A percentile compares a stretch with the other conserved stretches of the same genome.
These are phyloP conservation scores for Bonia amplexicaulis DNA, from an alignment of 176 grass and related monocot species.

Conservation along the genomic window DNA sequence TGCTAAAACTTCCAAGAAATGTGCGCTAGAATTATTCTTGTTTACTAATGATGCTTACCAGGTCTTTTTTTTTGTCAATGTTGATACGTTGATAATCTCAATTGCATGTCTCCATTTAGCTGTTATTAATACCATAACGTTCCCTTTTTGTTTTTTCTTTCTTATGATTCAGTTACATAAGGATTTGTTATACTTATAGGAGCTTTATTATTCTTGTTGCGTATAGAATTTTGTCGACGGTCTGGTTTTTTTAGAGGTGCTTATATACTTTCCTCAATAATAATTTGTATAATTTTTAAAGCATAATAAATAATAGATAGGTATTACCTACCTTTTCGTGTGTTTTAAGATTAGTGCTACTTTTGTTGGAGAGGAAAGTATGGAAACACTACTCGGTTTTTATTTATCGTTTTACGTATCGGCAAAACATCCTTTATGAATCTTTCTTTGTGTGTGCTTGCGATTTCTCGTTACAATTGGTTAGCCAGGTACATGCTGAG, in stretches of 20 bases:
- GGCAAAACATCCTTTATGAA: neutral
- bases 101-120: neutral
- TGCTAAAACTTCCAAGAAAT: slow-evolving; percentile 15
- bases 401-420: slow-evolving; percentile 5
- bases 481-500: slow-evolving; percentile 2
- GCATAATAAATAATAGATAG: too few species aligned
- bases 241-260: neutral
- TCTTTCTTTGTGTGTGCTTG: neutral
- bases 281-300: too few species aligned
- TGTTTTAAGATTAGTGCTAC: too few species aligned
- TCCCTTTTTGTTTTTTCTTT: neutral
- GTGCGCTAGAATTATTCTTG: neutral
- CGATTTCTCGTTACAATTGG: neutral
- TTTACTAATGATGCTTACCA: neutral
- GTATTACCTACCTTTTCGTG: too few species aligned
- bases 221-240: neutral
- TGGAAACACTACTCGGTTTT: neutral
- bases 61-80: slow-evolving; percentile 13
- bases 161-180: neutral
- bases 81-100: slow-evolving; percentile 19
- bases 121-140: neutral
- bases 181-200: neutral
- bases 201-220: neutral
- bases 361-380: too few species aligned
- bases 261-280: too few species aligned